phyloP scores from a whole-genome alignment of 2,329 filamentous ascomycete species.

The Ophiostoma piceae region DNA sequence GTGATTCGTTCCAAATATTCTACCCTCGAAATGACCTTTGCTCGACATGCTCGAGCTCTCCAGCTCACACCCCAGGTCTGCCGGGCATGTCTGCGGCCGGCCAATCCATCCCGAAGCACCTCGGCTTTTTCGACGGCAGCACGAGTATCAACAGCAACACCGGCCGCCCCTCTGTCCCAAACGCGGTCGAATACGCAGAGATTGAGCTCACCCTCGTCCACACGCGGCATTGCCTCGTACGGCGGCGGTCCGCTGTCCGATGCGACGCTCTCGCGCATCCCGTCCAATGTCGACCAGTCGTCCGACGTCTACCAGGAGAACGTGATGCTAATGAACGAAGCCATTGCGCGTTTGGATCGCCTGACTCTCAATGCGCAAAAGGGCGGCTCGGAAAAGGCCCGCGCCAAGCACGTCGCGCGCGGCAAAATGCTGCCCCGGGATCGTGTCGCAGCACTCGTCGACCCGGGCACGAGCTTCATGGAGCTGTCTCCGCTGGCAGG shows the following conservation, averaged over 20 bases:
- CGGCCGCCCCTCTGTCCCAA: background rate
- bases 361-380: conserved; percentile 67
- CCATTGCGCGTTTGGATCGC: conserved; percentile 61
- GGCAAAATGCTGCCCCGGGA: conserved; percentile 95
- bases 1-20: too few species aligned
- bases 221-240: conserved; percentile 60
- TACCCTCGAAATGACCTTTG: conserved; percentile 16
- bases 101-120: background rate
- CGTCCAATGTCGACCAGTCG: conserved; percentile 67
- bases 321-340: conserved; percentile 66
- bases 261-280: conserved; percentile 71
- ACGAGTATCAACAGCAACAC: background rate
- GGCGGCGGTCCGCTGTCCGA: conserved; percentile 74
- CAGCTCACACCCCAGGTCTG: conserved; percentile 16
- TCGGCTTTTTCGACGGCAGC: background rate
- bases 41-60: conserved; percentile 13
- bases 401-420: conserved; percentile 78
- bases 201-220: conserved; percentile 18
- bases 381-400: conserved; percentile 75
- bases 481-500: conserved; percentile 92
- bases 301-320: conserved; percentile 80
- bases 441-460: conserved; percentile 77
- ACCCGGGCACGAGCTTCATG: conserved; percentile 83
- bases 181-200: background rate
- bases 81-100: conserved; percentile 42